phyloP scores from a whole-genome alignment of 495 filamentous ascomycete genomes.

The Penicillium lividum region DNA sequence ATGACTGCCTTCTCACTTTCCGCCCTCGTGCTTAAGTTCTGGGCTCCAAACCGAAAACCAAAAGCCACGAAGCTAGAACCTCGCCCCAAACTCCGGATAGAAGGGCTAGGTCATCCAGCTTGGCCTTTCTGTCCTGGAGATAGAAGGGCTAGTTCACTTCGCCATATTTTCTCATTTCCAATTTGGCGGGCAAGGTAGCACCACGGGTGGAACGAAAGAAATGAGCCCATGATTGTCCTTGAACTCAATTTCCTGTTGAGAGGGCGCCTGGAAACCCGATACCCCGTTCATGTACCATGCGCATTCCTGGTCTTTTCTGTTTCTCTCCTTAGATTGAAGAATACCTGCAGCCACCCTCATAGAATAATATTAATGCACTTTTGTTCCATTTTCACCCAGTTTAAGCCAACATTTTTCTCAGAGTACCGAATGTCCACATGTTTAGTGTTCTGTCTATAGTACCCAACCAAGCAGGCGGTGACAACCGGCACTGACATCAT shows the following conservation, averaged over 20 bases:
- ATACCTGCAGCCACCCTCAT: constrained; percentile 22
- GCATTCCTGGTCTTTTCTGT: constrained; percentile 16
- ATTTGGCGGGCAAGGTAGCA: constrained; percentile 17
- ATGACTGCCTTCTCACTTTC: constrained; percentile 47
- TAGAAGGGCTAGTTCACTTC: constrained; percentile 28
- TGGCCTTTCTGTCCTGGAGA: constrained; percentile 45
- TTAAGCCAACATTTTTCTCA: background rate
- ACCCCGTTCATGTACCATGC: constrained; percentile 12
- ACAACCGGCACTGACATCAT: constrained; percentile 36
- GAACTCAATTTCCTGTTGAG: constrained; percentile 1
- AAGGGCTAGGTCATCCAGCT: constrained; percentile 21
- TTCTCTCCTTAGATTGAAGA: constrained; percentile 14
- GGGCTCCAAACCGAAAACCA: constrained; percentile 13
- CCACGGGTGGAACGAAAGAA: constrained; percentile 6
- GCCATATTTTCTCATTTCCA: constrained; percentile 16
- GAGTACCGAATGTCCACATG: background rate
- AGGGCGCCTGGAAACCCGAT: constrained; percentile 9
- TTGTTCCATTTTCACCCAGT: background rate
- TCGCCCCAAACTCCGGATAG: constrained; percentile 24
- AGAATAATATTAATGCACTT: constrained; percentile 36
- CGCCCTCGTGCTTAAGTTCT: constrained; percentile 40
- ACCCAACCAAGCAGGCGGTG: constrained; percentile 25
- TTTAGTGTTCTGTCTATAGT: background rate
- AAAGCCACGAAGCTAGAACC: constrained; percentile 26
- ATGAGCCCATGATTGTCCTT: constrained; percentile 5